Evolutionary conservation across 1,284 basidiomycete genomes (phyloP).

Genomic region (Trichosporon sp.): DNA sequence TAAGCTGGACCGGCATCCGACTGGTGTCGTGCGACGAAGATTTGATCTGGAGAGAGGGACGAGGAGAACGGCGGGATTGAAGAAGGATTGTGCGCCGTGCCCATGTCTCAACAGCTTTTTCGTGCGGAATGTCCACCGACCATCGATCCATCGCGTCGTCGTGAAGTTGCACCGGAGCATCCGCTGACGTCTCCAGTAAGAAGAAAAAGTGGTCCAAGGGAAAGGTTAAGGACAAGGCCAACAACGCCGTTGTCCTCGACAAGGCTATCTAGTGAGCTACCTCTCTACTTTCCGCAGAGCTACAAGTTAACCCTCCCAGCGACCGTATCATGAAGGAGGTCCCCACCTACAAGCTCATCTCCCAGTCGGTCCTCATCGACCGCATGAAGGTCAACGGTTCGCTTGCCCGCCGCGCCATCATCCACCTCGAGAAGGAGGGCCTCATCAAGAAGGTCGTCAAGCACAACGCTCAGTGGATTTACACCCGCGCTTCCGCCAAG

Average conservation of each 20-base stretch:
- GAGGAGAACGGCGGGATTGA: neutral
- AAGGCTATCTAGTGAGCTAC: constrained; percentile 62
- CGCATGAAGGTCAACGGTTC: constrained; percentile 85
- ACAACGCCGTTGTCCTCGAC: constrained; percentile 84
- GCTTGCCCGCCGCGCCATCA: constrained; percentile 89
- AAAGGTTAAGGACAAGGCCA: constrained; percentile 99
- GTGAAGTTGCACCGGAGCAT: neutral
- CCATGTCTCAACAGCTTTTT: neutral
- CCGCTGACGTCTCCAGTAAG: constrained; percentile 61
- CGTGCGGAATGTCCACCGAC: neutral
- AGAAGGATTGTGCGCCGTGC: neutral
- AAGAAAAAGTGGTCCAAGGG: constrained; percentile 99
- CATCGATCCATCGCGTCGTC: neutral
- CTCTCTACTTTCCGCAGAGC: neutral
- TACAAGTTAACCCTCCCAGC: constrained; percentile 60
- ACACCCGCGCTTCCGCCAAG: constrained; percentile 57
- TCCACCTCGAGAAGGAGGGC: constrained; percentile 91
- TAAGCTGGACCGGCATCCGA: neutral
- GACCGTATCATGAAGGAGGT: constrained; percentile 99
- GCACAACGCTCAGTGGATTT: constrained; percentile 91
- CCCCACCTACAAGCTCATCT: constrained; percentile 99
- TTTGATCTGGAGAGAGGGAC: neutral
- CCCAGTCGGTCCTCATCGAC: constrained; percentile 96
- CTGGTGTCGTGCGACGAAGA: neutral
- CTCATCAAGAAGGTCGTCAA: constrained; percentile 96